Conservation (phyloP, 2,329 filamentous ascomycete species). For the Aspergillus sojae region DNA sequence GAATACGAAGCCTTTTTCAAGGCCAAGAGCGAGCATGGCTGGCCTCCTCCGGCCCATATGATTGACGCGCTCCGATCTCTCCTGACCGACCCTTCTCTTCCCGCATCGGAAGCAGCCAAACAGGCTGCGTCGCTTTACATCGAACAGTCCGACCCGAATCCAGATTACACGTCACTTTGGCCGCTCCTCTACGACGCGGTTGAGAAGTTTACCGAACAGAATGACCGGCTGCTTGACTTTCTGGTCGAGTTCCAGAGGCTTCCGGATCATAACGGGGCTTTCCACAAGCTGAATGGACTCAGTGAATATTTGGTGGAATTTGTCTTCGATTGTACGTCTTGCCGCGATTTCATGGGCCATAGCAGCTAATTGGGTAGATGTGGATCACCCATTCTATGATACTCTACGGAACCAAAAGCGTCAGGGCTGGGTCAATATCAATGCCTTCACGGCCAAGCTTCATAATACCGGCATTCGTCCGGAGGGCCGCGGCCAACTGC, state of each 20-base stretch:
- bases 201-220: background rate
- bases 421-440: background rate
- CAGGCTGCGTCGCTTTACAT: background rate
- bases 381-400: background rate
- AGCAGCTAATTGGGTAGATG: background rate
- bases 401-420: background rate
- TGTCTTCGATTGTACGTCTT: background rate
- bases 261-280: background rate
- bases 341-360: rapidly evolving
- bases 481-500: background rate
- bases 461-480: background rate
- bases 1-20: background rate
- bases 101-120: background rate
- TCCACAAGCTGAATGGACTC: background rate
- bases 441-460: background rate
- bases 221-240: background rate
- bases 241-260: background rate
- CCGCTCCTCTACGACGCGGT: background rate
- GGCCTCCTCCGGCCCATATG: background rate
- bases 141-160: background rate
- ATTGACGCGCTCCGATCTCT: background rate
- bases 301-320: background rate
- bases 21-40: background rate
- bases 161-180: background rate
- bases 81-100: background rate